These are phyloP conservation scores for Phylloporus sp. DNA, from an alignment of 768 basidiomycete species.

Conservation along the genomic window DNA sequence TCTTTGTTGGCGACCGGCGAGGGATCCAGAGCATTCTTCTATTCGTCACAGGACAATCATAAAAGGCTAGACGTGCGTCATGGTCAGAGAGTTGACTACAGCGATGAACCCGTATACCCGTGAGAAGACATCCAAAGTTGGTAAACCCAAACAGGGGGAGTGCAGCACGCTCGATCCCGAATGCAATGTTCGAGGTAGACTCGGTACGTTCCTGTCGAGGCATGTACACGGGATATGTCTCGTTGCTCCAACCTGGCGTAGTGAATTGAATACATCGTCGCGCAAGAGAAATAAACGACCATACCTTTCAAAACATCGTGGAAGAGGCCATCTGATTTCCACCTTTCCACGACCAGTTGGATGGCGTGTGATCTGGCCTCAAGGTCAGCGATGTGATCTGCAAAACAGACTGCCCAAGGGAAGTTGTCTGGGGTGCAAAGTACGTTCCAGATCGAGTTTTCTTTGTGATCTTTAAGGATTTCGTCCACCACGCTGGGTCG, in stretches of 20 bases:
- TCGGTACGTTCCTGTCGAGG: constrained; percentile 10
- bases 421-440: constrained; percentile 9
- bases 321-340: constrained; percentile 16
- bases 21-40: constrained; percentile 37
- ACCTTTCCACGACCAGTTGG: constrained; percentile 8
- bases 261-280: neutral
- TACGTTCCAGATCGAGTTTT: constrained; percentile 16
- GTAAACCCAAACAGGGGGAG: constrained; percentile 42
- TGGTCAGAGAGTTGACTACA: neutral
- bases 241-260: constrained; percentile 21
- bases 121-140: constrained; percentile 42
- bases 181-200: constrained; percentile 20
- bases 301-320: constrained; percentile 21
- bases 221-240: constrained; percentile 23
- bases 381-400: constrained; percentile 12
- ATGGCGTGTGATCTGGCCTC: constrained; percentile 15
- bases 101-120: constrained; percentile 23
- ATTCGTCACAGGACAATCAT: constrained; percentile 27
- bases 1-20: constrained; percentile 37
- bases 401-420: constrained; percentile 22
- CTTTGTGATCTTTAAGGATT: constrained; percentile 12
- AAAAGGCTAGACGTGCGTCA: constrained; percentile 27
- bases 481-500: constrained; percentile 9
- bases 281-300: neutral
- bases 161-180: constrained; percentile 40